Base-by-base conservation (phyloP, 345 rosid species). In the Camelina laxa region DNA sequence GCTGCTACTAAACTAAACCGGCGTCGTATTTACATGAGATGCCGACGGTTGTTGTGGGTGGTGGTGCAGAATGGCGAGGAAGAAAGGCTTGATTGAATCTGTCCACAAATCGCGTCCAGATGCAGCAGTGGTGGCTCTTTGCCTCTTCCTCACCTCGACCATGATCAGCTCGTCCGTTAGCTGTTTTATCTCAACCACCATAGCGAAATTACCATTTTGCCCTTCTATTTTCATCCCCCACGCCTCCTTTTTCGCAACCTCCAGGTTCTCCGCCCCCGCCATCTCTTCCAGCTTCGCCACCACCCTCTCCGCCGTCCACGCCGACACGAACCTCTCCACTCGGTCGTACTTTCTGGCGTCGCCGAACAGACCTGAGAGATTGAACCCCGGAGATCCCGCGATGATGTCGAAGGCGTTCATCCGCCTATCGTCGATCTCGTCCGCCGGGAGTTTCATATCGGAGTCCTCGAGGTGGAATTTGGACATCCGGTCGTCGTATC, bases 381-480 rank as follows among this genome's bases (percentile, higher is more conserved):
- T 88, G 24, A 95, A 90, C 11, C 96, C 96, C 3, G 91, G 74
- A 14, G 97, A 92, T 27, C 82, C 87, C 6, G 97, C 87, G 57
- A 95, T 95, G 17, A 95, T 90, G 45, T 90, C 90, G 41, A 95
- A 95, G 2, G 97, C 99, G 56, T 94, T 94, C 65, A 91, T 64
- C 48, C 50, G 22, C 36, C 83, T 75, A 1, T 24, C 59, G 31
- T 53, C 56, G 30, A 2, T 7, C 0, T 60, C 73, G 12, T 13
- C 59, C 8, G 20, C 67, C 12, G 47, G 70, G 14, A 74, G 79
- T 33, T 85, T 86, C 64, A 81, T 50, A n/a, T 82, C 92, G n/a
- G 83, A 82, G 67, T 83, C 90, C 14, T 82, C 91, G 16, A 60
- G 50, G 5, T 67, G 79, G 36, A 84, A 75, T 13, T 72, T 81